Conservation (phyloP, 495 filamentous ascomycete genomes). For the Cudoniella acicularis region DNA sequence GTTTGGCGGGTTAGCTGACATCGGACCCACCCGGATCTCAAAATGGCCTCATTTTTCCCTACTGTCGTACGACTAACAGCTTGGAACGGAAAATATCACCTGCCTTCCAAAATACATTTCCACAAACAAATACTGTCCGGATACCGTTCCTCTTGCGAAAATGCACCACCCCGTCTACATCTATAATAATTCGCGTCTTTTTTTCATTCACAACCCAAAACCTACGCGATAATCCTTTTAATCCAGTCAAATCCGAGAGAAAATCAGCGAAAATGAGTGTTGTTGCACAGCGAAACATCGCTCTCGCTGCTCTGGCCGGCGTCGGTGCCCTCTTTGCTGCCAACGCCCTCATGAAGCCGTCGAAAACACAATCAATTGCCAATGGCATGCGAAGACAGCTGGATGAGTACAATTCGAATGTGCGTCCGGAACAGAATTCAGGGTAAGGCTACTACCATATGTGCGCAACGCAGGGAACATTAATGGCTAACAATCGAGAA, state of each 20-base stretch:
- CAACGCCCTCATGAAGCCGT: conserved; percentile 1
- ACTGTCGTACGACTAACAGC: not conserved
- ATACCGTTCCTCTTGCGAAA: no score
- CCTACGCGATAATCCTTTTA: not conserved
- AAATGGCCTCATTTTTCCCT: not conserved
- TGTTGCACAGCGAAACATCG: not conserved
- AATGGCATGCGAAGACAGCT: conserved; percentile 5
- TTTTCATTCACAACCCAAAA: no score
- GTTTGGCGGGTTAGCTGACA: not conserved
- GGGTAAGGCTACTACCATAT: not conserved
- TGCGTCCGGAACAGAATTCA: not conserved
- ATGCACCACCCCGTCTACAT: no score
- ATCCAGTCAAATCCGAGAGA: not conserved
- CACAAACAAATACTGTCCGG: no score
- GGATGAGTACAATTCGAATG: conserved; percentile 1
- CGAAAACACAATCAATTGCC: conserved; percentile 2
- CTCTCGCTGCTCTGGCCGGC: not conserved
- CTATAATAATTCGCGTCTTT: no score
- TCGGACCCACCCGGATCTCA: not conserved
- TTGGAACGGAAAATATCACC: not conserved
- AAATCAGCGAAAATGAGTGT: not conserved
- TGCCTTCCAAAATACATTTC: not conserved
- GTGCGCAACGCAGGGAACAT: not conserved
- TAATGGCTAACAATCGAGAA: not conserved
- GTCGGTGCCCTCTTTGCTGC: conserved; percentile 1